phyloP scores from a whole-genome alignment of 2,329 filamentous ascomycete genomes.

The Penicillium italicum region DNA sequence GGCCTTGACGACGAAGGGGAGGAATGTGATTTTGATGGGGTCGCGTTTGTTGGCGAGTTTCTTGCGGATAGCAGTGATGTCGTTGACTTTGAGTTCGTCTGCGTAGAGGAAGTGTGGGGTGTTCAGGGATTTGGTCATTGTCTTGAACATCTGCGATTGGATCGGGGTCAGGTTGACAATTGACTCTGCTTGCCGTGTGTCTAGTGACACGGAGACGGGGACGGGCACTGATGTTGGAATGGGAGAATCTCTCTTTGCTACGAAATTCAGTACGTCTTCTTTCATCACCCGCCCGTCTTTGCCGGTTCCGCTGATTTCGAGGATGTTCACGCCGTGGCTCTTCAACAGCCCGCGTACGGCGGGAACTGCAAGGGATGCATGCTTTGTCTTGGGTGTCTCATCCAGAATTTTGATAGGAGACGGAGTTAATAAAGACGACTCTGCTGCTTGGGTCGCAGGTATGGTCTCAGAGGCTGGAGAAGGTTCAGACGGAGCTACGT shows the following conservation, averaged over 20 bases:
- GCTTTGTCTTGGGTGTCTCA: conserved; percentile 50
- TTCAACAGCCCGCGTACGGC: conserved; percentile 87
- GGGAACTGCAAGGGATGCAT: conserved; percentile 77
- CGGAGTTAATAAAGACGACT: conserved; percentile 14
- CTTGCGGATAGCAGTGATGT: conserved; percentile 67
- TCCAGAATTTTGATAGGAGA: conserved; percentile 1
- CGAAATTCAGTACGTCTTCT: conserved; percentile 78
- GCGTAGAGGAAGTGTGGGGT: conserved; percentile 97
- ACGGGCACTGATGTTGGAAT: conserved; percentile 42
- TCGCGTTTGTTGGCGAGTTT: conserved; percentile 61
- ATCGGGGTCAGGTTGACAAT: conserved; percentile 67
- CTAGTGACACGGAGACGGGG: conserved; percentile 34
- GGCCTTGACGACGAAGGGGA: conserved; percentile 95
- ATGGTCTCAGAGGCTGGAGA: conserved; percentile 11
- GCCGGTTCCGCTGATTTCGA: conserved; percentile 76
- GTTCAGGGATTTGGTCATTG: conserved; percentile 84
- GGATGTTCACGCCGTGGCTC: conserved; percentile 72
- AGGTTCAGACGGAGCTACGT: conserved; percentile 25
- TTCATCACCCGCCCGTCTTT: conserved; percentile 89
- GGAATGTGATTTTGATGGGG: conserved; percentile 72
- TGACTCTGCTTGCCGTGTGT: conserved; percentile 61
- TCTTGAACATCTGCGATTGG: conserved; percentile 93
- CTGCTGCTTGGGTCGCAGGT: conserved; percentile 14
- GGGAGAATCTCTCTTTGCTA: conserved; percentile 29
- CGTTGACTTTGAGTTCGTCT: conserved; percentile 79